phyloP scores from a whole-genome alignment of 1,284 basidiomycete genomes.

The Coniferiporia weirii region DNA sequence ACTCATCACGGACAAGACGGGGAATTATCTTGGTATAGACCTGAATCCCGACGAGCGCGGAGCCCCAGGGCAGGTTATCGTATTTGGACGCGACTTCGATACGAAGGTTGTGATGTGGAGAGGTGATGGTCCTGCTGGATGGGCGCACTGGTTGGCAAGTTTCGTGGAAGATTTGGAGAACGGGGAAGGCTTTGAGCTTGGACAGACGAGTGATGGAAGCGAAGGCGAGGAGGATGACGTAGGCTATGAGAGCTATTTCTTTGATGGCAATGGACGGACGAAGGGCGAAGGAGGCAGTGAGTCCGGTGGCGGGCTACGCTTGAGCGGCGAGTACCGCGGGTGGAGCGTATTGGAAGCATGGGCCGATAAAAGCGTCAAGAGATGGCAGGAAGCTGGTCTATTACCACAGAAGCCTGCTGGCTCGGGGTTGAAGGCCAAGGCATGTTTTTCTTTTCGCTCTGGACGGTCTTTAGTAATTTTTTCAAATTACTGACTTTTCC shows the following conservation, averaged over 20 bases:
- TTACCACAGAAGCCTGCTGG: constrained; percentile 44
- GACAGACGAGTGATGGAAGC: constrained; percentile 41
- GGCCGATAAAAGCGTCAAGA: constrained; percentile 80
- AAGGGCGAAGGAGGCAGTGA: constrained; percentile 73
- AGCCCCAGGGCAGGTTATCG: constrained; percentile 86
- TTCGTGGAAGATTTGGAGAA: constrained; percentile 93
- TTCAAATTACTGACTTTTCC: neutral
- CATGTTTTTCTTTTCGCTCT: neutral
- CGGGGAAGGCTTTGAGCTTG: constrained; percentile 83
- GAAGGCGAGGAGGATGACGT: constrained; percentile 77
- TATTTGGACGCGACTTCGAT: constrained; percentile 97
- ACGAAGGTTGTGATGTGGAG: constrained; percentile 93
- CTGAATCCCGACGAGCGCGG: constrained; percentile 81
- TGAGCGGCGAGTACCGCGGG: constrained; percentile 80
- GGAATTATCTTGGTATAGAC: constrained; percentile 97
- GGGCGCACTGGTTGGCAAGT: constrained; percentile 91
- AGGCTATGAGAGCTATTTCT: constrained; percentile 85
- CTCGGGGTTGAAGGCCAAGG: constrained; percentile 5
- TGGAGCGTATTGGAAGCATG: constrained; percentile 89
- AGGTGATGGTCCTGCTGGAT: constrained; percentile 87
- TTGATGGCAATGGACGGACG: constrained; percentile 68
- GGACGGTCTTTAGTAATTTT: neutral
- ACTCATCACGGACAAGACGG: constrained; percentile 86
- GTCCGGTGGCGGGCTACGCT: constrained; percentile 61
- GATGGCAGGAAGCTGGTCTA: constrained; percentile 78